Evolutionary conservation across 768 basidiomycete species (phyloP).

Genomic region (Rhodotorula kratochvilovae): DNA sequence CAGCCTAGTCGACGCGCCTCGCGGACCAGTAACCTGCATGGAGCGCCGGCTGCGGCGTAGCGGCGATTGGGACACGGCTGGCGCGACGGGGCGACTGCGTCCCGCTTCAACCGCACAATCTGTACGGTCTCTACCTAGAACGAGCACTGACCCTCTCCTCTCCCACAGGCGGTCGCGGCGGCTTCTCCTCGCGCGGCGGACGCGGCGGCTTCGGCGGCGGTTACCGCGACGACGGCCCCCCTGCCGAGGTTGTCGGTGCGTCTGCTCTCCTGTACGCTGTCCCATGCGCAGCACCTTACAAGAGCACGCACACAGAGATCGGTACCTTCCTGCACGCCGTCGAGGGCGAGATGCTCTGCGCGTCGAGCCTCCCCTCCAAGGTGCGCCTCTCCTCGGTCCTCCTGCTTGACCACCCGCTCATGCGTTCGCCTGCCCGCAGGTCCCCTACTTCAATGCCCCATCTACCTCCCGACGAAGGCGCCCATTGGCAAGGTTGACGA

Average conservation of each 20-base stretch:
- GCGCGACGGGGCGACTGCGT: too few species aligned
- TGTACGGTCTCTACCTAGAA: too few species aligned
- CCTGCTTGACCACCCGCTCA: neutral
- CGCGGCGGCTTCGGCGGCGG: slow-evolving; percentile 48
- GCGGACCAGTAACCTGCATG: too few species aligned
- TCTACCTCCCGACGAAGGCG: slow-evolving; percentile 94
- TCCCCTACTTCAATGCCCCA: slow-evolving; percentile 98
- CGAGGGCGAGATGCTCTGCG: slow-evolving; percentile 96
- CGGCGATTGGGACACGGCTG: too few species aligned
- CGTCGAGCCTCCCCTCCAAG: slow-evolving; percentile 75
- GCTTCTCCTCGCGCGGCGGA: slow-evolving; percentile 46
- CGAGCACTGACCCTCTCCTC: neutral
- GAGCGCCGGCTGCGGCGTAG: too few species aligned
- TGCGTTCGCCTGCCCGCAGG: slow-evolving; percentile 5
- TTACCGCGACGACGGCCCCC: slow-evolving; percentile 48
- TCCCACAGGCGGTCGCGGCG: slow-evolving; percentile 36
- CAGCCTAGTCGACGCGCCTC: too few species aligned
- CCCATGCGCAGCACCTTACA: too few species aligned
- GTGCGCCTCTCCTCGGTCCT: slow-evolving; percentile 44
- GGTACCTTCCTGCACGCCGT: slow-evolving; percentile 81
- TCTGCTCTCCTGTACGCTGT: too few species aligned
- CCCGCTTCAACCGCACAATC: too few species aligned
- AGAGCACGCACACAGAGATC: slow-evolving; percentile 32
- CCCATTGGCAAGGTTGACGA: slow-evolving; percentile 96
- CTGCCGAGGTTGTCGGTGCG: slow-evolving; percentile 52